A percentile compares a stretch with the other conserved stretches of the same genome.
Conservation (phyloP, 768 basidiomycete species). For the Mycena galopus region DNA sequence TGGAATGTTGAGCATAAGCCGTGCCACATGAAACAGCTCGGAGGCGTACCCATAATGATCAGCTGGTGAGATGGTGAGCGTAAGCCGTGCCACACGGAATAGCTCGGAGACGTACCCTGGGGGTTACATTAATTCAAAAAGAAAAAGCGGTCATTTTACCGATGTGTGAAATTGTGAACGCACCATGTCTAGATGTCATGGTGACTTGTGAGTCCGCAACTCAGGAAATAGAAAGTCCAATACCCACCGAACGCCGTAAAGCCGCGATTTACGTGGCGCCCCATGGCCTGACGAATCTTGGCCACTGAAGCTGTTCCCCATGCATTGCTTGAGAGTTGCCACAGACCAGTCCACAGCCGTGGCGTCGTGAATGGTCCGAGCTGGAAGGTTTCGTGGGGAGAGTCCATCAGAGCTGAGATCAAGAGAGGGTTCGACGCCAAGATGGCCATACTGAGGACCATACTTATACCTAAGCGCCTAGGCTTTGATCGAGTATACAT, state of each 20-base stretch:
- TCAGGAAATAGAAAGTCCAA: not conserved
- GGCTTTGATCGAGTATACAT: conserved; percentile 3
- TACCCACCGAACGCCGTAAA: conserved; percentile 73
- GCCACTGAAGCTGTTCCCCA: conserved; percentile 32
- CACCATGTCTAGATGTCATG: conserved; percentile 66
- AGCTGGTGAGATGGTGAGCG: conserved; percentile 57
- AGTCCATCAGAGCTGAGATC: conserved; percentile 8
- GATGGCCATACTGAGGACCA: not conserved
- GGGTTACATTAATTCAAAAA: not conserved
- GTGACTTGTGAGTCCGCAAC: conserved; percentile 14
- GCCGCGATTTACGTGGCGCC: conserved; percentile 49
- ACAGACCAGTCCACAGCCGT: conserved; percentile 31
- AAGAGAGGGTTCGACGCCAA: not conserved
- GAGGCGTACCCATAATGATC: conserved; percentile 81
- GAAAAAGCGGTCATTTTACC: not conserved
- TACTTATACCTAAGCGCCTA: not conserved
- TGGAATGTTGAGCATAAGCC: not conserved
- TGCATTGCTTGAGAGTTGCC: conserved; percentile 37
- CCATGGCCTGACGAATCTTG: conserved; percentile 34
- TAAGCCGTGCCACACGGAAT: not conserved
- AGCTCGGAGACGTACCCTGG: conserved; percentile 50
- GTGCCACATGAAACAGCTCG: conserved; percentile 1
- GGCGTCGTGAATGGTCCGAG: conserved; percentile 30
- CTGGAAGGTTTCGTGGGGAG: conserved; percentile 31
- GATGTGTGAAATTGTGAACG: not conserved